A percentile compares a stretch with the other conserved stretches of the same genome.
Conservation (phyloP, 768 basidiomycete genomes). For the Xerocomellus intermedius region DNA sequence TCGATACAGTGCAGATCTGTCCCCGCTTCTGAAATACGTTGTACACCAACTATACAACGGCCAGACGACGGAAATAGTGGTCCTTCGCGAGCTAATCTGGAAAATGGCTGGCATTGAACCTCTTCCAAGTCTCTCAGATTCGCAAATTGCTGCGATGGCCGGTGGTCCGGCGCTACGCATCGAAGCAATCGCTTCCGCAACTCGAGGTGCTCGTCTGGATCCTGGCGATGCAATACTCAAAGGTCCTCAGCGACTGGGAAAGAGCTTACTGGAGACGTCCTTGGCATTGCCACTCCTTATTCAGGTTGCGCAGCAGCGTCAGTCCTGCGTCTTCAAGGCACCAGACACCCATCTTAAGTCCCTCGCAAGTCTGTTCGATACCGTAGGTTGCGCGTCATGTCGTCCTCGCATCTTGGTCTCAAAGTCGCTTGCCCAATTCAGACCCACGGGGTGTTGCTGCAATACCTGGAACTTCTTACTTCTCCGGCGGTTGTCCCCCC, state of each 20-base stretch:
- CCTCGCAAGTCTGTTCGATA: slow-evolving; percentile 83
- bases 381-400: slow-evolving; percentile 51
- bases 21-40: slow-evolving; percentile 84
- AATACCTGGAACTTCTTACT: slow-evolving; percentile 87
- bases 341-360: slow-evolving; percentile 81
- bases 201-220: slow-evolving; percentile 73
- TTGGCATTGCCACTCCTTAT: slow-evolving; percentile 88
- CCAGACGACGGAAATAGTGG: slow-evolving; percentile 84
- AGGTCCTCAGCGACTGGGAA: slow-evolving; percentile 67
- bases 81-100: slow-evolving; percentile 90
- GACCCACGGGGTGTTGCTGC: slow-evolving; percentile 90
- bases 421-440: slow-evolving; percentile 36
- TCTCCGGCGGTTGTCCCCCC: slow-evolving; percentile 64
- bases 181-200: slow-evolving; percentile 80
- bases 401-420: slow-evolving; percentile 17
- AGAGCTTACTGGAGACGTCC: slow-evolving; percentile 60
- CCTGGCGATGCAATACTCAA: slow-evolving; percentile 61
- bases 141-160: slow-evolving; percentile 87
- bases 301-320: slow-evolving; percentile 88
- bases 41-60: slow-evolving; percentile 85
- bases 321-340: slow-evolving; percentile 76
- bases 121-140: slow-evolving; percentile 82
- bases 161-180: slow-evolving; percentile 85
- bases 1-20: slow-evolving; percentile 79
- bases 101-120: slow-evolving; percentile 96